Base-by-base conservation (phyloP, 73 alveolate species). In the Paramecium biaurelia region DNA sequence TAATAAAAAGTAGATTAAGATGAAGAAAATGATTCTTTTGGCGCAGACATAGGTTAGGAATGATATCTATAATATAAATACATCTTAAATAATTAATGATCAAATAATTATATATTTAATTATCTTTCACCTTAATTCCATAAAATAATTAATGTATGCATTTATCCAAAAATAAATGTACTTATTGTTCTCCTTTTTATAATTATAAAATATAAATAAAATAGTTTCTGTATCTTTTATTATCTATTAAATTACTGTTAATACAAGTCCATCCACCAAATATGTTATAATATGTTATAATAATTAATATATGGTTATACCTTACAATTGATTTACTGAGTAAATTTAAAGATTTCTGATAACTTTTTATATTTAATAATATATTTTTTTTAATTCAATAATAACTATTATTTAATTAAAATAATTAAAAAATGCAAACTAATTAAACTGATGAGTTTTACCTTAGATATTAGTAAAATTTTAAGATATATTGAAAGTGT, bases 401-500 rank as follows among this genome's bases (percentile, higher is more conserved):
- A 53, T 53, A 32, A 18, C 30, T 53, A 53, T 53, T 45, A 1
- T 10, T 18, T 18, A 53, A 18, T 53, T 18, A 18, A 53, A 18
- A 23, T 53, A 53, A n/a, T 53, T 38, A 32, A 53, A 53, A 53
- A 53, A 53, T 53, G 68, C 68, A 53, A 53, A 23, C 1, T 15
- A 74, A 86, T 59, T 59, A 57, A 58, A 59, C n/a, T 32, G 93
- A 86, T 58, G 93, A 86, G 53, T 86, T 86, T 85, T 86, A 86
- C 20, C 35, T 86, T 7, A 57, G 93, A 86, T 86, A 86, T 59
- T 86, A 86, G 93, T 86, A 86, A 67, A 7, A 8, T n/a, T 38
- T 10, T 34, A 28, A 30, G 20, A 8, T 7, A 15, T 53, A 53
- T 86, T 74, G 79, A 59, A 88, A 94, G 93, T 84, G 98, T 97